These are phyloP conservation scores for Bipolaris gigantea DNA, from an alignment of 2,329 filamentous ascomycete genomes.

Conservation along the genomic window DNA sequence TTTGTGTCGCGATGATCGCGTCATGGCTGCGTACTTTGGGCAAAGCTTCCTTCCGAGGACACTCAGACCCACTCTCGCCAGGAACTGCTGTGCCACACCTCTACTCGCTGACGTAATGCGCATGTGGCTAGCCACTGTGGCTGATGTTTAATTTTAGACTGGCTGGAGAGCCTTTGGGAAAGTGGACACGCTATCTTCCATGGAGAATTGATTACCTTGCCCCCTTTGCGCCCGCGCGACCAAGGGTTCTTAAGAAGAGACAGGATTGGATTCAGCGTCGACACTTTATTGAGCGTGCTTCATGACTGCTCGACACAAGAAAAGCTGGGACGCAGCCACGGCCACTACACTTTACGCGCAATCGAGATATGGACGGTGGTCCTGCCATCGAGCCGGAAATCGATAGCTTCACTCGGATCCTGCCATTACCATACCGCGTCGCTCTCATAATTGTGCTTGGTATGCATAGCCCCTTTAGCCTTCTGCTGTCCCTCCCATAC, in stretches of 20 bases:
- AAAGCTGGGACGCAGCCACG: slow-evolving; percentile 27
- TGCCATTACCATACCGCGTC: slow-evolving; percentile 88
- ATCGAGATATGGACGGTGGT: slow-evolving; percentile 68
- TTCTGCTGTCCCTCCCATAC: background rate
- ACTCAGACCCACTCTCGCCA: background rate
- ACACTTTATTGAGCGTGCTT: slow-evolving; percentile 3
- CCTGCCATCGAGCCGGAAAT: slow-evolving; percentile 67
- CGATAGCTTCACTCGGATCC: slow-evolving; percentile 82
- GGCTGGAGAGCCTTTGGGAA: slow-evolving; percentile 20
- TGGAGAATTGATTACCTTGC: slow-evolving; percentile 5
- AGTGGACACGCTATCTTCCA: slow-evolving; percentile 36
- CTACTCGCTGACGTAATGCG: slow-evolving; percentile 24
- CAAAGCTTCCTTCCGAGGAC: slow-evolving; percentile 21
- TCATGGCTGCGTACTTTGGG: slow-evolving; percentile 33
- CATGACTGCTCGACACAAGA: slow-evolving; percentile 23
- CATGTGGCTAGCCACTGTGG: slow-evolving; percentile 11
- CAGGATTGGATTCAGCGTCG: slow-evolving; percentile 10
- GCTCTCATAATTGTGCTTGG: slow-evolving; percentile 83
- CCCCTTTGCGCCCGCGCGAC: slow-evolving; percentile 23
- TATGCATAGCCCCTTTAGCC: slow-evolving; percentile 47
- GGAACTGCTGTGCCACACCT: slow-evolving; percentile 2
- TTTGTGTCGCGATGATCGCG: slow-evolving; percentile 30
- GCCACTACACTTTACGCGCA: slow-evolving; percentile 23
- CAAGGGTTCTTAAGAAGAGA: background rate
- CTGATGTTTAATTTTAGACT: slow-evolving; percentile 13